Conservation (phyloP, 179 eudicot species). For the Monotropa hypopitys region DNA sequence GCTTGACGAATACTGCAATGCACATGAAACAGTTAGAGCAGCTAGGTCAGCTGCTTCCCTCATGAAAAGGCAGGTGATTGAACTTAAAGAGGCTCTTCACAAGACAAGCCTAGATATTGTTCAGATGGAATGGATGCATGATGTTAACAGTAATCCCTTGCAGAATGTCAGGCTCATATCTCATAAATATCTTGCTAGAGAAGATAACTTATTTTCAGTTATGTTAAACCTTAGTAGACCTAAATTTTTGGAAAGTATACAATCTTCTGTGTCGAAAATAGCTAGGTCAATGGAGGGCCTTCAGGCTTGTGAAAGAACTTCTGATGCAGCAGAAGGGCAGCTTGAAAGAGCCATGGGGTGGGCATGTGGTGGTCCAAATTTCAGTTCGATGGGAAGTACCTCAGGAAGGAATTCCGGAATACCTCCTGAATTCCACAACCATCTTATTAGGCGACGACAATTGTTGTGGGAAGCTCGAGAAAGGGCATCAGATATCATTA, state of each 20-base stretch:
- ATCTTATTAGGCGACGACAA: constrained; percentile 57
- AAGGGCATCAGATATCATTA: constrained; percentile 62
- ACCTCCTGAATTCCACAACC: constrained; percentile 88
- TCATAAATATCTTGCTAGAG: constrained; percentile 49
- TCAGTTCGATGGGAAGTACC: constrained; percentile 35
- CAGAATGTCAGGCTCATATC: constrained; percentile 49
- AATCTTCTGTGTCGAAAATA: constrained; percentile 58
- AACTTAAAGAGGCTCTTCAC: constrained; percentile 61
- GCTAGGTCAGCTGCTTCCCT: constrained; percentile 71
- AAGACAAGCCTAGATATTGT: constrained; percentile 69
- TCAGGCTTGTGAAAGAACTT: constrained; percentile 71
- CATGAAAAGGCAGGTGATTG: constrained; percentile 58
- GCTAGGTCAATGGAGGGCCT: constrained; percentile 62
- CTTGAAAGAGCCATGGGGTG: constrained; percentile 98
- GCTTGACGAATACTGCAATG: constrained; percentile 84
- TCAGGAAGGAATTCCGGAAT: constrained; percentile 48
- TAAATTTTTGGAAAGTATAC: constrained; percentile 59
- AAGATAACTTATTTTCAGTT: constrained; percentile 49
- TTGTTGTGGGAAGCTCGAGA: constrained; percentile 60
- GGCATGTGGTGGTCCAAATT: constrained; percentile 90
- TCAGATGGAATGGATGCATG: constrained; percentile 93
- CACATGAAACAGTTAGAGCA: constrained; percentile 91
- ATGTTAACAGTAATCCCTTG: constrained; percentile 36
- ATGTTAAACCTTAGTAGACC: constrained; percentile 62
- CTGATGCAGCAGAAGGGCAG: constrained; percentile 84